Evolutionary conservation across 164 flowering plant genomes (phyloP), one percentile per base, ranked within the genome.

Genomic region (Tinospora cordifolia): DNA sequence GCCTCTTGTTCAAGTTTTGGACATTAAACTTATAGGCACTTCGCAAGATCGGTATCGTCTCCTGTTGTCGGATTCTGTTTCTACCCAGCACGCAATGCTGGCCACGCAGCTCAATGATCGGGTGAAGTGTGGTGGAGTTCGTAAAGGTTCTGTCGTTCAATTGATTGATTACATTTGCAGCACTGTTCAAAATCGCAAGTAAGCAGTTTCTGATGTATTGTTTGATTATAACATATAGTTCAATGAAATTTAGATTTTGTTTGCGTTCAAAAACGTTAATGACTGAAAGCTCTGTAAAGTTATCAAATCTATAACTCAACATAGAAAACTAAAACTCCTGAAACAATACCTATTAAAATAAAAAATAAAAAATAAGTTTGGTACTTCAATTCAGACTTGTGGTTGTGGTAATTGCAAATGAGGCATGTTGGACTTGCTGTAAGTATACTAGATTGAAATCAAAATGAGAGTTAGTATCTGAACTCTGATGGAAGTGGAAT

Each of bases 1-100:
- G 84, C 99, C 99, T 49, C 84, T 92, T 49, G 82, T 95, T 7
- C 98, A 95, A 83, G 88, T 92, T 3, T 1, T 90, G 76, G 97
- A 91, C 63, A 81, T 92, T 67, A 88, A 86, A 73, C 81, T 72
- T 46, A 81, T 90, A 41, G 86, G 87, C 0, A 75, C 60, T 72
- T 15, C 81, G 17, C 89, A 86, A 81, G 94, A 90, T 64, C 81
- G 96, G 80, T 92, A 84, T 78, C 86, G 92, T 14, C 69, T 92
- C 38, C 69, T 91, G 14, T 63, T 95, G 51, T 92, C 99, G 41
- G 99, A 95, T 25, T 79, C 87, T 40, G 81, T 75, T 14, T 67
- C 79, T 10, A 72, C 94, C 70, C 90, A 90, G 79, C 87, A 87
- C 44, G 99, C 98, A 0, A 85, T 95, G 96, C 82, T 95, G 41